Base-by-base conservation (phyloP, 768 basidiomycete species). In the Cyclocybe cylindracea region DNA sequence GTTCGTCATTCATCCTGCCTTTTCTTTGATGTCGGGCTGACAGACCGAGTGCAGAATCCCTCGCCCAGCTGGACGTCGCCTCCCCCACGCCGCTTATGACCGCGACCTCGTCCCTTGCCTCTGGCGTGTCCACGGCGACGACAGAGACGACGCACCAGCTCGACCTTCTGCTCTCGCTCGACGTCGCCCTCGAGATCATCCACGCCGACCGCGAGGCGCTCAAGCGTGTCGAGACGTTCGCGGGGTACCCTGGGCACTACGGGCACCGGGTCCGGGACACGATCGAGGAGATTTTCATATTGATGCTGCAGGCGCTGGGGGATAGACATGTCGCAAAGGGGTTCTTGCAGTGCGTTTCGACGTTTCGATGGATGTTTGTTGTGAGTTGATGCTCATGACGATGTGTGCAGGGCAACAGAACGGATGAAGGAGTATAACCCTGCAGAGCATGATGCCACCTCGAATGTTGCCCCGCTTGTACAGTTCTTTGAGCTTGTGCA, bases 401-500 rank as follows among this genome's bases (percentile, higher is more conserved):
- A 19, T 29, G 8, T 38, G 24, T 13, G 35, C 41, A 96, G 94
- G n/a, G 97, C 97, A 5, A 91, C 85, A 2, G 83, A 89, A n/a
- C n/a, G n/a, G 58, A 98, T 98, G 94, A 79, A 77, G 40, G 72
- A 78, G n/a, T 98, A 96, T 65, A 86, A 86, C 64, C 94, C 97
- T 0, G 86, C 87, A 0, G 94, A 95, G 55, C 91, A 91, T 60
- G 79, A 87, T 45, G 87, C 83, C n/a, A 85, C 86, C 35, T 84
- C 84, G 18, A 87, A 84, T 57, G 95, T 98, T 2, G 94, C 95
- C 1, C n/a, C 97, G 0, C 71, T 99, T 2, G 73, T 98, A 37
- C 95, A 98, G 66, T 98, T 98, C 72, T n/a, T n/a, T n/a, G n/a
- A n/a, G n/a, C n/a, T n/a, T n/a, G 96, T 96, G 0, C 97, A 98